A percentile compares a stretch with the other conserved stretches of the same genome.
These are phyloP conservation scores for Noccaea bulbosa DNA, from an alignment of 345 rosid genomes.

Conservation along the genomic window DNA sequence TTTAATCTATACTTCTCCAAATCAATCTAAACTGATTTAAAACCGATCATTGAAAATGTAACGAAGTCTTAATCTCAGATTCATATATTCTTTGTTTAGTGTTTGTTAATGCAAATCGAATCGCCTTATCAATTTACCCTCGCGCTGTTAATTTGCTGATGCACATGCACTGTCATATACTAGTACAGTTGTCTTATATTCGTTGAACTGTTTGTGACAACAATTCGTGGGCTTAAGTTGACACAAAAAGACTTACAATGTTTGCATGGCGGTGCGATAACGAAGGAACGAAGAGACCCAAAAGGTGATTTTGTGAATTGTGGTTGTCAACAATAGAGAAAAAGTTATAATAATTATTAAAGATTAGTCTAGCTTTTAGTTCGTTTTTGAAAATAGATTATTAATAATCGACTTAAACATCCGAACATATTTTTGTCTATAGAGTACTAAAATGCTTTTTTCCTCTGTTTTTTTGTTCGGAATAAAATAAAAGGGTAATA, in stretches of 20 bases:
- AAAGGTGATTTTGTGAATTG: background rate
- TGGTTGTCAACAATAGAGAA: background rate
- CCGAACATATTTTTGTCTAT: background rate
- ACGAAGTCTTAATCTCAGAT: background rate
- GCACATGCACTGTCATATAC: background rate
- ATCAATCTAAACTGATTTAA: background rate
- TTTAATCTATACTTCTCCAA: background rate
- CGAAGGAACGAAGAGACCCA: background rate
- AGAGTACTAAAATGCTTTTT: background rate
- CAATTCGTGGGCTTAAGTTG: background rate
- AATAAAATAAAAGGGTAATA: background rate
- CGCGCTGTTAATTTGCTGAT: background rate
- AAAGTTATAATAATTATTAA: background rate
- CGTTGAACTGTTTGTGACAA: conserved; percentile 1
- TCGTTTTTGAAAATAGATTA: background rate
- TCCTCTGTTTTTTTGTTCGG: background rate
- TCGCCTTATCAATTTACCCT: background rate
- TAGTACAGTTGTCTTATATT: conserved; percentile 22
- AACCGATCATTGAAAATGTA: background rate
- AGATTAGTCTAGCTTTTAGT: background rate
- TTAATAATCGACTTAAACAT: background rate
- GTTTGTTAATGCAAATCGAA: conserved; percentile 11
- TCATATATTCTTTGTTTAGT: background rate
- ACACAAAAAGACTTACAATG: background rate
- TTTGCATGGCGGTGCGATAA: background rate